phyloP scores from a whole-genome alignment of 208 protist species.

The Kentomonas sorsogonicus region DNA sequence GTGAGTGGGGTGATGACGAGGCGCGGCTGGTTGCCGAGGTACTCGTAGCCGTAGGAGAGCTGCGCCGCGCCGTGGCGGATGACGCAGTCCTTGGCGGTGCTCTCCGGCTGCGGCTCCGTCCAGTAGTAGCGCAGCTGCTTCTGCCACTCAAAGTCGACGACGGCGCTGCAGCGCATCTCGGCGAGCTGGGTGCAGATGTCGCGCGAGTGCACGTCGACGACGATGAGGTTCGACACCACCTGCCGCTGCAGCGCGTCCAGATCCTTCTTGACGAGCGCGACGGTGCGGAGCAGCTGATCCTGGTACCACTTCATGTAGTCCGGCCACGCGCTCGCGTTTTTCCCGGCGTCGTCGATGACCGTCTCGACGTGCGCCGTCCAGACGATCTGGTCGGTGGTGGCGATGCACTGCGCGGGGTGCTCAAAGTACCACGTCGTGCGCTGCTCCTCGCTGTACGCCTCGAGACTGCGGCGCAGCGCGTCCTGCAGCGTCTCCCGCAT shows the following conservation, averaged over 20 bases:
- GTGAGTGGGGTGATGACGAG: conserved; percentile 97
- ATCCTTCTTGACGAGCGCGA: conserved; percentile 82
- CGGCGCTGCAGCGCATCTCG: conserved; percentile 29
- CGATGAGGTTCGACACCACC: conserved; percentile 90
- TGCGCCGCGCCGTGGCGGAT: conserved; percentile 80
- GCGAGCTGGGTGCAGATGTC: conserved; percentile 83
- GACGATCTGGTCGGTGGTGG: conserved; percentile 83
- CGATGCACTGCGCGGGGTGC: conserved; percentile 89
- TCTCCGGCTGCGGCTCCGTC: conserved; percentile 32
- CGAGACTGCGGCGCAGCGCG: conserved; percentile 41
- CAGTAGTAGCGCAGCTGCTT: conserved; percentile 93
- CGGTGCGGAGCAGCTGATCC: conserved; percentile 74
- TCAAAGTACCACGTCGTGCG: conserved; percentile 88
- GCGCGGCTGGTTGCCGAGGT: conserved; percentile 90
- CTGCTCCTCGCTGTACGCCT: conserved; percentile 42
- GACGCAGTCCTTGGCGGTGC: conserved; percentile 49
- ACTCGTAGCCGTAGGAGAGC: conserved; percentile 94
- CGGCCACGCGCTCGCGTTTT: conserved; percentile 25
- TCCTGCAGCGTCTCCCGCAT: conserved; percentile 86
- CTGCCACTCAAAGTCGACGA: conserved; percentile 91
- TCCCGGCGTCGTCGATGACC: conserved; percentile 37
- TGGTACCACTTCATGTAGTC: conserved; percentile 74
- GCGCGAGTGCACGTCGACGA: conserved; percentile 93
- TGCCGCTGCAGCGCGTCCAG: conserved; percentile 80
- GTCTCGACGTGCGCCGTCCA: conserved; percentile 89